These are phyloP conservation scores for Ballota nigra DNA, from an alignment of 257 asterid species.

Conservation along the genomic window DNA sequence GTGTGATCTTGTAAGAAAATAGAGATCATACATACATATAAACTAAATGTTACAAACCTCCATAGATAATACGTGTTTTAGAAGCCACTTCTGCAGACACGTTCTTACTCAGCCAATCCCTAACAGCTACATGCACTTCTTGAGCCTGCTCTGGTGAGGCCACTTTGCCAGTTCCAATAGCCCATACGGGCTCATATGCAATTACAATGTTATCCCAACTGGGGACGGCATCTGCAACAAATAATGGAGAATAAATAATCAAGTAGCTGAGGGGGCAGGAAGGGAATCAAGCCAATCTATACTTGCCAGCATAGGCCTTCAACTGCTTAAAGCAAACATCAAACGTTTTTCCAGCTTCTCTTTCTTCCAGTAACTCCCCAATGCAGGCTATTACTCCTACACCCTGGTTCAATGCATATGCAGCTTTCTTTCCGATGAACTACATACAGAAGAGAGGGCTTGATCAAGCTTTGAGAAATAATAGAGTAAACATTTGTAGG, in stretches of 20 bases:
- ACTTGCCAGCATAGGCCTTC: conserved; percentile 84
- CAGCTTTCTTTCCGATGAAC: conserved; percentile 98
- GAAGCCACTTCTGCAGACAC: conserved; percentile 91
- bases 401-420: conserved; percentile 87
- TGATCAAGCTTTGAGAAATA: conserved; percentile 25
- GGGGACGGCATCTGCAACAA: conserved; percentile 71
- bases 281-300: neutral
- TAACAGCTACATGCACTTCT: conserved; percentile 92
- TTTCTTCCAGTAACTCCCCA: conserved; percentile 90
- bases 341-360: conserved; percentile 95
- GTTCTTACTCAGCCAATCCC: conserved; percentile 92
- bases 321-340: conserved; percentile 88
- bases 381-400: conserved; percentile 95
- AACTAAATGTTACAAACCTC: conserved; percentile 54
- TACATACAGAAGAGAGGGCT: conserved; percentile 24
- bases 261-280: neutral
- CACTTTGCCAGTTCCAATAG: conserved; percentile 99
- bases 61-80: conserved; percentile 84
- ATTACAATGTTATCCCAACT: conserved; percentile 89
- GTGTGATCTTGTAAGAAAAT: neutral
- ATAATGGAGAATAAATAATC: neutral
- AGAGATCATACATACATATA: too few relatives aligned
- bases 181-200: conserved; percentile 99
- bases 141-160: conserved; percentile 99
- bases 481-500: conserved; percentile 10